A percentile compares a stretch with the other conserved stretches of the same genome.
Evolutionary conservation across 257 asterid genomes (phyloP).

Genomic region (Hygrophila difformis): DNA sequence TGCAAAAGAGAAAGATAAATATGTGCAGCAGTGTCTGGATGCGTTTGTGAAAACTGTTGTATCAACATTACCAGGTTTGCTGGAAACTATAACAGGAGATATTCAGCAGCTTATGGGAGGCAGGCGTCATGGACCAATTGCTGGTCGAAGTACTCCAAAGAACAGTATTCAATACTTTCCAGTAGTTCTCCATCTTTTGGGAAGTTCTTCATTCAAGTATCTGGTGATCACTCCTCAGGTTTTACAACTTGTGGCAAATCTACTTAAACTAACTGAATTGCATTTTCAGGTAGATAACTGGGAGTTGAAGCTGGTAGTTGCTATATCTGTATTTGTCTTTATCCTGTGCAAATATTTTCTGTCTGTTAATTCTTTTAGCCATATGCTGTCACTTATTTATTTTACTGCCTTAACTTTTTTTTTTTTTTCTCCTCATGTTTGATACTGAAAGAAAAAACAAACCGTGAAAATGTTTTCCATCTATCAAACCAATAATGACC

Average conservation of each 20-base stretch:
- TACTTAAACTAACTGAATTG: constrained; percentile 65
- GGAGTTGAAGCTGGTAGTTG: constrained; percentile 3
- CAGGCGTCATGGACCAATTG: constrained; percentile 61
- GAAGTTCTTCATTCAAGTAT: constrained; percentile 75
- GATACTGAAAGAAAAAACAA: too few species aligned
- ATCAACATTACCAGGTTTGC: constrained; percentile 74
- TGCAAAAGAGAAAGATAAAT: constrained; percentile 74
- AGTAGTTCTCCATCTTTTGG: constrained; percentile 85
- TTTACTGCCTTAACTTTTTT: too few species aligned
- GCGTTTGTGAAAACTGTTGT: constrained; percentile 66
- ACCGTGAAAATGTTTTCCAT: constrained; percentile 2
- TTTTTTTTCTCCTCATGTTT: too few species aligned
- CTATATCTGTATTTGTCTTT: constrained; percentile 7
- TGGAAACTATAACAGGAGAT: constrained; percentile 69
- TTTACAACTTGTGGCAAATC: constrained; percentile 67
- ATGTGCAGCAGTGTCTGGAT: constrained; percentile 55
- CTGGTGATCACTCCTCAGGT: constrained; percentile 60
- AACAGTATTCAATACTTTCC: constrained; percentile 82
- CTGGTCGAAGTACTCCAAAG: constrained; percentile 60
- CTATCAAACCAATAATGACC: too few species aligned
- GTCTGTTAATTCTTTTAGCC: constrained; percentile 12
- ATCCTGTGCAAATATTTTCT: too few species aligned
- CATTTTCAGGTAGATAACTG: constrained; percentile 72
- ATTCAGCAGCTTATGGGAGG: constrained; percentile 82
- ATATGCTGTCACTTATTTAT: constrained; percentile 1